phyloP scores from a whole-genome alignment of 495 filamentous ascomycete species.

The Parachaetomium inaequale region DNA sequence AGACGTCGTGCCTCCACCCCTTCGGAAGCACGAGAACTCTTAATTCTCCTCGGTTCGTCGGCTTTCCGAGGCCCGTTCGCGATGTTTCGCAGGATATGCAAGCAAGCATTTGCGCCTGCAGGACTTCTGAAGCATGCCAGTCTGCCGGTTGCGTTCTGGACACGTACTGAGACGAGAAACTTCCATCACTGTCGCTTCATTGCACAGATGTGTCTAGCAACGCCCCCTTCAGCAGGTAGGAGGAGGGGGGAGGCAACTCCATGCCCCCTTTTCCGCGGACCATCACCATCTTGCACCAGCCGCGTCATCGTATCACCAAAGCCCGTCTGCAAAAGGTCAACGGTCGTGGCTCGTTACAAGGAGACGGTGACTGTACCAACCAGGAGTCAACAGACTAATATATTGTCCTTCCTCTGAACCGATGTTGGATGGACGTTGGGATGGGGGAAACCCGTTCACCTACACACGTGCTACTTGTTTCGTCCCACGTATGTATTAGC shows the following conservation, averaged over 20 bases:
- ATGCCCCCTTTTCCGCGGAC: too few species aligned
- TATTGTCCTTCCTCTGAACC: neutral
- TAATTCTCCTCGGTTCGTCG: neutral
- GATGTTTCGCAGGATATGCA: neutral
- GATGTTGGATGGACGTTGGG: neutral
- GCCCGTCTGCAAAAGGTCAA: too few species aligned
- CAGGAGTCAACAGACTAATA: too few species aligned
- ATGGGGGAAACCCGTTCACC: neutral
- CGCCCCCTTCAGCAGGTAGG: too few species aligned
- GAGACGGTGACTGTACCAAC: too few species aligned
- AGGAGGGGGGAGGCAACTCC: too few species aligned
- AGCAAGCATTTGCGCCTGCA: neutral
- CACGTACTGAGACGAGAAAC: neutral
- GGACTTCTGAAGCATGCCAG: neutral
- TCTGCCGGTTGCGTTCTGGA: neutral
- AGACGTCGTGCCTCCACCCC: neutral
- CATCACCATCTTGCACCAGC: too few species aligned
- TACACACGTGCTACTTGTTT: neutral
- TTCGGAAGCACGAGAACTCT: neutral
- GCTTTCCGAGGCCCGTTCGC: neutral
- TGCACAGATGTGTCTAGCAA: too few species aligned
- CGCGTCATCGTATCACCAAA: too few species aligned
- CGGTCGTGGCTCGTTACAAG: too few species aligned
- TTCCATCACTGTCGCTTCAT: neutral
- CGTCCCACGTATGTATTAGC: neutral